phyloP scores from a whole-genome alignment of 495 filamentous ascomycete genomes.

The Bacidia rubella region DNA sequence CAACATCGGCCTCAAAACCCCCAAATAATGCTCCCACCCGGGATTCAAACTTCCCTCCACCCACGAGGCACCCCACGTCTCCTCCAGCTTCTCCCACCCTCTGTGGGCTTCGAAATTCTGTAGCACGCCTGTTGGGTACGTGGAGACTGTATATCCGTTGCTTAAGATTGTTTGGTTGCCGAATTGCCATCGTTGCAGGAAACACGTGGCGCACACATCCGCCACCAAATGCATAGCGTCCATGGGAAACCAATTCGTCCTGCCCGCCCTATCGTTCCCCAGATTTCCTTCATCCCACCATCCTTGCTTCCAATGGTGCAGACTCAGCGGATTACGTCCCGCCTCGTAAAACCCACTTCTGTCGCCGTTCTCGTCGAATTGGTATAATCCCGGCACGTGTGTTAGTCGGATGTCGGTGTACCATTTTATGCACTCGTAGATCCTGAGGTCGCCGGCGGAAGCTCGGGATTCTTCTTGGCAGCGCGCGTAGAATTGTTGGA shows the following conservation, averaged over 20 bases:
- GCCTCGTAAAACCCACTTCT: constrained; percentile 43
- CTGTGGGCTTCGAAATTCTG: constrained; percentile 8
- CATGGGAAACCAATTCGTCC: constrained; percentile 24
- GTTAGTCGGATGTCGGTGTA: constrained; percentile 36
- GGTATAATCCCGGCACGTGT: constrained; percentile 37
- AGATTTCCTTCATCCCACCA: constrained; percentile 32
- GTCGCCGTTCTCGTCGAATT: constrained; percentile 39
- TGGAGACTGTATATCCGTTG: constrained; percentile 41
- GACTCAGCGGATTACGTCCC: constrained; percentile 34
- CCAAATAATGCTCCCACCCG: constrained; percentile 10
- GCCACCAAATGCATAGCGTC: constrained; percentile 34
- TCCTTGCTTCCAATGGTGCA: constrained; percentile 46
- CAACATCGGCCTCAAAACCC: constrained; percentile 4
- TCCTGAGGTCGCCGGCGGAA: constrained; percentile 33
- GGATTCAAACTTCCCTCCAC: constrained; percentile 8
- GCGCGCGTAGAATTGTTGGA: constrained; percentile 26
- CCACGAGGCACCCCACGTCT: constrained; percentile 30
- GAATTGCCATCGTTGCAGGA: constrained; percentile 45
- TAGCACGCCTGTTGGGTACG: constrained; percentile 30
- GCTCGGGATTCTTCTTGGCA: constrained; percentile 27
- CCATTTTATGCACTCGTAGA: constrained; percentile 39
- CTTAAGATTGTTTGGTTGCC: constrained; percentile 42
- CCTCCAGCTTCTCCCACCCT: constrained; percentile 27
- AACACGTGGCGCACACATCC: constrained; percentile 43
- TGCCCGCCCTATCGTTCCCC: neutral